phyloP scores from a whole-genome alignment of 2,329 filamentous ascomycete species.

The Zymoseptoria ardabiliae region DNA sequence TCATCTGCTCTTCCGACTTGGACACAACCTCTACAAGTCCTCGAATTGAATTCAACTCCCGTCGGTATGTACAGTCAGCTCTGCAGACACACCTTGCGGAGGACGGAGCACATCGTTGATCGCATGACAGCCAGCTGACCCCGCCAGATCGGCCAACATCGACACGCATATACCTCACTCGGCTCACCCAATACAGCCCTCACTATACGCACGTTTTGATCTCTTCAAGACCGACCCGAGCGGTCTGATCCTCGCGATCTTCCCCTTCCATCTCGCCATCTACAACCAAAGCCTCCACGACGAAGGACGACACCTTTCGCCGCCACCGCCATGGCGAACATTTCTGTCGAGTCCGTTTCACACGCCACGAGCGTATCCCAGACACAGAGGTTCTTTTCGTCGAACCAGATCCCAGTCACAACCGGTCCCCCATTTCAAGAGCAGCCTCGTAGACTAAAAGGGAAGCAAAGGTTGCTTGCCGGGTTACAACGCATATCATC shows the following conservation, averaged over 20 bases:
- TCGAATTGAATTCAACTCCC: background rate
- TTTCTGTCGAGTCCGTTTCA: constrained; percentile 13
- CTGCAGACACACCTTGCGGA: background rate
- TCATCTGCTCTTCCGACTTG: background rate
- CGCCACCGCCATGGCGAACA: constrained; percentile 10
- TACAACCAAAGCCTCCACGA: background rate
- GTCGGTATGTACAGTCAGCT: background rate
- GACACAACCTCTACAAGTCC: background rate
- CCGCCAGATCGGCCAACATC: background rate
- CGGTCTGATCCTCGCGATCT: background rate
- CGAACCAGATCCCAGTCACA: constrained; percentile 22
- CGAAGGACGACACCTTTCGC: background rate
- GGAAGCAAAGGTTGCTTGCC: constrained; percentile 62
- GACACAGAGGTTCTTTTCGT: constrained; percentile 8
- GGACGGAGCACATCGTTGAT: background rate
- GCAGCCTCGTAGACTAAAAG: constrained; percentile 53
- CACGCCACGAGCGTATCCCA: background rate
- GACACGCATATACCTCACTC: background rate
- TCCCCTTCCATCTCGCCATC: background rate
- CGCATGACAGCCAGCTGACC: background rate
- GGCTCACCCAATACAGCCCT: background rate
- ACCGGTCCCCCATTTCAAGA: constrained; percentile 22
- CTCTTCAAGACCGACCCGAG: background rate
- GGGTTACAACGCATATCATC: constrained; percentile 76
- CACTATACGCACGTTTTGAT: background rate